Conservation (phyloP, 202 grass and related monocot genomes). For the Carex arenaria region DNA sequence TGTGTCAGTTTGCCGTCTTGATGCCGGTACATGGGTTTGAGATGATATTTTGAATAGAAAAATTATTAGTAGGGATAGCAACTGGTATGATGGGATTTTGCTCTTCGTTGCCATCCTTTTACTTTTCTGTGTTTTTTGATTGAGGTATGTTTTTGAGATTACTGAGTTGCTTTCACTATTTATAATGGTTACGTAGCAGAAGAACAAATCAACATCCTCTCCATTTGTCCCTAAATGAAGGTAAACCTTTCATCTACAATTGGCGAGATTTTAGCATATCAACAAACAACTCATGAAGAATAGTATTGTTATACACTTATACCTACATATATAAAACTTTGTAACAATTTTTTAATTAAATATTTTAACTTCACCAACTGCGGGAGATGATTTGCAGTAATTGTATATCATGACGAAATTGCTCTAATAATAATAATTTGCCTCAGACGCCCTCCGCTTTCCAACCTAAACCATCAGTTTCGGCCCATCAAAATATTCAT, state of each 20-base stretch:
- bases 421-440: too few species aligned
- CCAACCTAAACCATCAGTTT: too few species aligned
- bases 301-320: too few species aligned
- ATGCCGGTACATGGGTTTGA: neutral
- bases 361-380: too few species aligned
- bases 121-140: conserved; percentile 4
- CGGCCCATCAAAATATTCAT: too few species aligned
- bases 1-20: conserved; percentile 11
- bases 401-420: too few species aligned
- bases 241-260: neutral
- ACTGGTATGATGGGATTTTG: neutral
- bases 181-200: conserved; percentile 17
- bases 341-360: too few species aligned
- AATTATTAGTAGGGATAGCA: neutral
- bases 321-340: too few species aligned
- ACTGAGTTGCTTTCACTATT: neutral
- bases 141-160: conserved; percentile 11
- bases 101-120: conserved; percentile 13
- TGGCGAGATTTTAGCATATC: neutral
- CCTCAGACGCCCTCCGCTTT: too few species aligned
- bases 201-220: neutral
- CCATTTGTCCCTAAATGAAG: neutral
- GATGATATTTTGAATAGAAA: neutral
- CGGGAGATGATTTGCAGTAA: too few species aligned
- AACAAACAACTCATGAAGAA: neutral